Evolutionary conservation across 495 filamentous ascomycete species (phyloP).

Genomic region (Xylaria intraflava): DNA sequence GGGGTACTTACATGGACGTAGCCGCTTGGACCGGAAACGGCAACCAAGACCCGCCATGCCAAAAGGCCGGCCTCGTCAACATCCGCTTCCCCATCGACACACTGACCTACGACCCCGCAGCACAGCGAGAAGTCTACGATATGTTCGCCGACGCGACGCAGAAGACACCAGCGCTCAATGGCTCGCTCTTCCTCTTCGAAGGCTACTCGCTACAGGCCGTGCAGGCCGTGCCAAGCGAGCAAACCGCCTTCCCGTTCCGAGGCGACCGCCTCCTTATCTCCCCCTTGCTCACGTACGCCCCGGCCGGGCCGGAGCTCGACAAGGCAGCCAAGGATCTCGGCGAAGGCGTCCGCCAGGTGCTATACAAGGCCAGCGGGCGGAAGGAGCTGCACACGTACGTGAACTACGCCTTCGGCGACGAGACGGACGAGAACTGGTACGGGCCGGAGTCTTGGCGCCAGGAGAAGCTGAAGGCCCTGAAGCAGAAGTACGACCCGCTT

Average conservation of each 20-base stretch:
- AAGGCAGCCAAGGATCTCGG: constrained; percentile 31
- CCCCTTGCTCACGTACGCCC: constrained; percentile 33
- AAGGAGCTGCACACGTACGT: constrained; percentile 44
- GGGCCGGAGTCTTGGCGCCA: constrained; percentile 47
- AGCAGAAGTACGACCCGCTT: constrained; percentile 50
- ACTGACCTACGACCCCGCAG: constrained; percentile 33
- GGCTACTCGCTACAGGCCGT: constrained; percentile 47
- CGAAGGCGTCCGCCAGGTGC: constrained; percentile 34
- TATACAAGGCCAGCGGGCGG: constrained; percentile 32
- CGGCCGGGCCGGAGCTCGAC: constrained; percentile 31
- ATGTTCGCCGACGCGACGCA: constrained; percentile 30
- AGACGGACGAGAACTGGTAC: constrained; percentile 41
- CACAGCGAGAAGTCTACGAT: constrained; percentile 36
- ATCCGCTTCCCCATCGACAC: constrained; percentile 44
- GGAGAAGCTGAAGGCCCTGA: constrained; percentile 37
- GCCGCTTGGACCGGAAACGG: constrained; percentile 34
- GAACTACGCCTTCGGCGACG: constrained; percentile 55
- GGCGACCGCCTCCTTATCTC: constrained; percentile 39
- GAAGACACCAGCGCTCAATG: constrained; percentile 17
- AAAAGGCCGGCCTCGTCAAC: constrained; percentile 35
- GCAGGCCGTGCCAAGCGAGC: constrained; percentile 23
- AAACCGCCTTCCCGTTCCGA: constrained; percentile 34
- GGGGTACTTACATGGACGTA: constrained; percentile 38
- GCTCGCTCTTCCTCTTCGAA: constrained; percentile 50
- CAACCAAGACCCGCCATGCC: constrained; percentile 27